Conservation (phyloP, 139 green algal genomes). For the Chlorella sp. region DNA sequence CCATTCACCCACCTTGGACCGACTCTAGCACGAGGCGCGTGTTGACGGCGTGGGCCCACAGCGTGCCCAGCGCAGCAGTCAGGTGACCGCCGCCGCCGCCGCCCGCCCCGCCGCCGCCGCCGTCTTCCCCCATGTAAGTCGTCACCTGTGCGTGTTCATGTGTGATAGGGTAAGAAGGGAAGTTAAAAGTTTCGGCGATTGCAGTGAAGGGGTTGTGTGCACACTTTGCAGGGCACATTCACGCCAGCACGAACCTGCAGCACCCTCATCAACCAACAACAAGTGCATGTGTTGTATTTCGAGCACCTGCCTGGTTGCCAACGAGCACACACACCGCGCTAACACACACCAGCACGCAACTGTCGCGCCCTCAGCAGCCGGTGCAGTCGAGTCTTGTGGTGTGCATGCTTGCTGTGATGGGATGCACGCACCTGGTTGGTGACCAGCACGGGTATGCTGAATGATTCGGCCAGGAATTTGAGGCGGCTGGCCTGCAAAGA, state of each 20-base stretch:
- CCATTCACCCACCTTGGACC: conserved; percentile 33
- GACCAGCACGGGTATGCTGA: conserved; percentile 77
- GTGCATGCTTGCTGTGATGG: no score
- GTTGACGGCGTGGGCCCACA: conserved; percentile 95
- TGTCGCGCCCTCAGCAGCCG: no score
- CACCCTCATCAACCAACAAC: no score
- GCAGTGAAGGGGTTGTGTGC: no score
- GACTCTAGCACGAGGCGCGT: conserved; percentile 83
- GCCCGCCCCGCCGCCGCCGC: conserved; percentile 17
- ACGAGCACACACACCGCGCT: no score
- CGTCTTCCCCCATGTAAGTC: conserved; percentile 48
- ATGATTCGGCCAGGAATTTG: conserved; percentile 82
- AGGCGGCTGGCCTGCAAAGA: conserved; percentile 65
- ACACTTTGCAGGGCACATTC: not conserved
- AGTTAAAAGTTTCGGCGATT: not conserved
- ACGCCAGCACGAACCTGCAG: no score
- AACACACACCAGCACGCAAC: no score
- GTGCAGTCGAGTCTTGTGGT: no score
- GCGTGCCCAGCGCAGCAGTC: conserved; percentile 86
- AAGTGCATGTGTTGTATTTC: no score
- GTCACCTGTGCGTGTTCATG: conserved; percentile 50
- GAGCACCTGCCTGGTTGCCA: no score
- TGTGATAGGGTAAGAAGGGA: not conserved
- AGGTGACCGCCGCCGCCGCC: conserved; percentile 42
- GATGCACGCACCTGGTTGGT: conserved; percentile 75